Evolutionary conservation across 2,329 filamentous ascomycete species (phyloP).

Genomic region (Penicillium sp.): DNA sequence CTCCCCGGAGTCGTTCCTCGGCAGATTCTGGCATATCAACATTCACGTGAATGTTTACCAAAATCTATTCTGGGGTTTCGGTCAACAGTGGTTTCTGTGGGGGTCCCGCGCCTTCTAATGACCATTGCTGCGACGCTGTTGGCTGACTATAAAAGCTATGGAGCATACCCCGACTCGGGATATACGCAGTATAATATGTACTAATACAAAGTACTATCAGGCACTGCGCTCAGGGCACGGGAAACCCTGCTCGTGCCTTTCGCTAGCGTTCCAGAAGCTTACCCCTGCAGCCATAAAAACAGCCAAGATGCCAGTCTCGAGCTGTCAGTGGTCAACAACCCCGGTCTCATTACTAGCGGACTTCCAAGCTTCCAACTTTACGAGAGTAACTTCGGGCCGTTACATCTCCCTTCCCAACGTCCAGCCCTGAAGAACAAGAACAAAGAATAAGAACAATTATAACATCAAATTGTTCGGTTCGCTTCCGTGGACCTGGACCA

Average conservation of each 20-base stretch:
- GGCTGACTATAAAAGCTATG: not conserved
- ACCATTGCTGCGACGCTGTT: not conserved
- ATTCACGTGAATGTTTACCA: not conserved
- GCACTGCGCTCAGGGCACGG: not conserved
- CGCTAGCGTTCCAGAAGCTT: slow-evolving; percentile 14
- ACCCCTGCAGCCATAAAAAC: slow-evolving; percentile 9
- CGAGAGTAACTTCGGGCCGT: slow-evolving; percentile 10
- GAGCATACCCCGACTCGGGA: not conserved
- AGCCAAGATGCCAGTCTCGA: not conserved
- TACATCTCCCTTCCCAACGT: not conserved
- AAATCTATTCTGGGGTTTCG: not conserved
- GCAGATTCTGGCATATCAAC: not conserved
- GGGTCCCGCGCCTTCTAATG: not conserved
- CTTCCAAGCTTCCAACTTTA: not conserved
- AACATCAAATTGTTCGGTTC: not conserved
- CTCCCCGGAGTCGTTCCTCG: slow-evolving; percentile 2
- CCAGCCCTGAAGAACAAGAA: not conserved
- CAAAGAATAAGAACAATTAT: not conserved
- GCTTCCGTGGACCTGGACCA: not conserved
- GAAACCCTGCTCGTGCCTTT: slow-evolving; percentile 10
- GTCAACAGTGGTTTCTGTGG: slow-evolving; percentile 1
- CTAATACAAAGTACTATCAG: too few species aligned
- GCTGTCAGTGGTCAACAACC: not conserved
- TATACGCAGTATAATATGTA: too few species aligned
- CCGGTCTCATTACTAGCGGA: not conserved